These are phyloP conservation scores for Diaporthe sp. DNA, from an alignment of 2,329 filamentous ascomycete species.

Conservation along the genomic window DNA sequence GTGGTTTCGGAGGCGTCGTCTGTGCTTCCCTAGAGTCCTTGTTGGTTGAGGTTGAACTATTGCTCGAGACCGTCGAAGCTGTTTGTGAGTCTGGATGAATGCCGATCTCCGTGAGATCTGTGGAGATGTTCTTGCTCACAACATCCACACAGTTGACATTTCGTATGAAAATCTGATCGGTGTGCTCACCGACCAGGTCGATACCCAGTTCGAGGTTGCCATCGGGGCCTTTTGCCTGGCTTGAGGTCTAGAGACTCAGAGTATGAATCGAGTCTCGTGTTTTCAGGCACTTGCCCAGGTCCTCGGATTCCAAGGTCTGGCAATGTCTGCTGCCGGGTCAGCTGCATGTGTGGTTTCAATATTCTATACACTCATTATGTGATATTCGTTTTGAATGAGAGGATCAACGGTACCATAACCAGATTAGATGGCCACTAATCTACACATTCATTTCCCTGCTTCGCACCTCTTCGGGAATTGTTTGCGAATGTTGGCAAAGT, in stretches of 20 bases:
- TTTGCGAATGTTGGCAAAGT: too few relatives aligned
- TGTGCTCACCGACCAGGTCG: conserved; percentile 13
- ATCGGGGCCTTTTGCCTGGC: not conserved
- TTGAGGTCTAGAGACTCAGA: not conserved
- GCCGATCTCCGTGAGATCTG: too few relatives aligned
- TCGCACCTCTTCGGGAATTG: not conserved
- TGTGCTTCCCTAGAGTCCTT: conserved; percentile 1
- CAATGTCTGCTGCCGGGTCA: not conserved
- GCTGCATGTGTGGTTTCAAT: too few relatives aligned
- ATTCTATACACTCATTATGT: not conserved
- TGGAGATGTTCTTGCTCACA: too few relatives aligned
- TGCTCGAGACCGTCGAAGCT: conserved; percentile 8
- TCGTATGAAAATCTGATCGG: conserved; percentile 10
- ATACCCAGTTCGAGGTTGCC: conserved; percentile 6
- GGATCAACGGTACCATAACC: not conserved
- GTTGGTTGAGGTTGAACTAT: not conserved
- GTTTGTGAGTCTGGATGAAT: conserved; percentile 22
- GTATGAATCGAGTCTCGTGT: not conserved
- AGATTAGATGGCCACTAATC: conserved; percentile 26
- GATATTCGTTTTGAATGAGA: too few relatives aligned
- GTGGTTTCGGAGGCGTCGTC: conserved; percentile 9
- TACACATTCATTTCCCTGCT: not conserved
- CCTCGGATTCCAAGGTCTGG: not conserved
- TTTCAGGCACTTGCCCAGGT: too few relatives aligned
- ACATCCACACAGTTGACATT: not conserved